Evolutionary conservation across 306 rosid species (phyloP).

Genomic region (Vigna mungo): DNA sequence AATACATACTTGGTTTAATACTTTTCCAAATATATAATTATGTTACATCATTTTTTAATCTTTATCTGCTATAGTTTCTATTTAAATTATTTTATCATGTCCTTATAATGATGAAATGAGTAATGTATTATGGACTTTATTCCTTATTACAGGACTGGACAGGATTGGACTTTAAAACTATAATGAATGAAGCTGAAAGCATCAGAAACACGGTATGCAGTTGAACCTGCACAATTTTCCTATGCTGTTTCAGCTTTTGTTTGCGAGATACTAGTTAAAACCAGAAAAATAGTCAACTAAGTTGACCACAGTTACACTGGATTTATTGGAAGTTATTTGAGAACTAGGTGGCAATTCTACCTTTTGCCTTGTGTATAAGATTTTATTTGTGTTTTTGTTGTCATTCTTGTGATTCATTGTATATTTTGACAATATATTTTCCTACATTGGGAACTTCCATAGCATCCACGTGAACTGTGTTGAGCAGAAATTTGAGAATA

Average conservation of each 20-base stretch:
- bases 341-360: background rate
- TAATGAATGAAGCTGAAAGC: conserved; percentile 90
- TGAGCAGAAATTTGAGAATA: conserved; percentile 16
- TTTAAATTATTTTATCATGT: background rate
- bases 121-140: conserved; percentile 30
- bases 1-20: conserved; percentile 11
- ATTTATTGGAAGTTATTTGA: background rate
- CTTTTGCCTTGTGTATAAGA: background rate
- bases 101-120: background rate
- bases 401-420: background rate
- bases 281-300: background rate
- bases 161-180: conserved; percentile 83
- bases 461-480: background rate
- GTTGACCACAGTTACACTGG: background rate
- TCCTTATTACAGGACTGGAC: conserved; percentile 88
- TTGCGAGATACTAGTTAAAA: too few relatives aligned
- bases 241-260: background rate
- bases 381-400: background rate
- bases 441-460: background rate
- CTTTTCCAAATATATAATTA: conserved; percentile 15
- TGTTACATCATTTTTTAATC: conserved; percentile 16
- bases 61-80: conserved; percentile 26
- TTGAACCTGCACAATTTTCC: conserved; percentile 39
- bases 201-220: conserved; percentile 81
- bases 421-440: background rate